Evolutionary conservation across 2,329 filamentous ascomycete genomes (phyloP), one percentile per base, ranked within the genome.

Genomic region (Pseudopithomyces chartarum): DNA sequence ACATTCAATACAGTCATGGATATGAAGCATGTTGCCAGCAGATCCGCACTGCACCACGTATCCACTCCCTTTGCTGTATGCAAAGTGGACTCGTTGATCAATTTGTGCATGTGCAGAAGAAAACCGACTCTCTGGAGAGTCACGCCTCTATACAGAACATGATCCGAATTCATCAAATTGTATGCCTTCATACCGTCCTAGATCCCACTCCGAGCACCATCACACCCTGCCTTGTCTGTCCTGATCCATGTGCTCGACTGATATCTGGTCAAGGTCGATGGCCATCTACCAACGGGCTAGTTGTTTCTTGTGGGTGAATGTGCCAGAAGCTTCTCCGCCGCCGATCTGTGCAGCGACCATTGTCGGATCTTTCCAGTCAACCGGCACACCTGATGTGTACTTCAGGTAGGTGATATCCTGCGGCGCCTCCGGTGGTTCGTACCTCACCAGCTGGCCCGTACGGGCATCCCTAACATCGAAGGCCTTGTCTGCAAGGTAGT

Each of bases 361-460:
- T 19, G 40, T 45, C 3, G 69, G 65, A 22, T 69, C 64, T 57
- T 68, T 70, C 65, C 65, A 75, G 39, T 71, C 71, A 13, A 67
- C 59, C 10, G 73, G 74, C 53, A 60, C 70, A 0, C 68, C 68
- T 13, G 66, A 64, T 20, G 40, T 58, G 50, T 74, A 76, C 58
- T 73, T 65, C 1, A 74, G 61, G 51, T 74, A 74, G 2, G 55
- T 65, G 1, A 66, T 67, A 6, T 61, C 55, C 2, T 65, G 63
- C 1, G 73, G 69, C 43, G 53, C 69, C 7, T 60, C 55, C 2
- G 65, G 61, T 1, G 73, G 69, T 40, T 52, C 60, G 50, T 73
- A 72, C 15, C 32, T 38, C 58, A 70, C 69, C 40, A 66, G 48
- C 8, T 57, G 52, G 1, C 65, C 64, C 4, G 67, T 70, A 19